Evolutionary conservation across 2,329 filamentous ascomycete species (phyloP).

Genomic region (Mycosphaerelloides madeirae): DNA sequence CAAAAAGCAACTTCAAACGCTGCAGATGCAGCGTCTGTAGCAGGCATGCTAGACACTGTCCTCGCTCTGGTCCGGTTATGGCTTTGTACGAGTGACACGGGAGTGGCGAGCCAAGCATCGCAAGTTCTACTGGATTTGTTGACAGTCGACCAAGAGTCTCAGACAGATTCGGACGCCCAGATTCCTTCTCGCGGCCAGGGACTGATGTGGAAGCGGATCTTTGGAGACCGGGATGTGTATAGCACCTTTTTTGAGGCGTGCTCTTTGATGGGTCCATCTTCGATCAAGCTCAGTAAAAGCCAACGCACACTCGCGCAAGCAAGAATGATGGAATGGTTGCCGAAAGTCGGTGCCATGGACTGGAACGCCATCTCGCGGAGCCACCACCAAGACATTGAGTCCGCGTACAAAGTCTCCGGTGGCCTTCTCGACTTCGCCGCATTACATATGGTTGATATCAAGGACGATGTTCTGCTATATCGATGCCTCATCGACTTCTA

Average conservation of each 20-base stretch:
- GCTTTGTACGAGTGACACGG: conserved; percentile 53
- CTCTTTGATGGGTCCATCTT: conserved; percentile 39
- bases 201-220: conserved; percentile 58
- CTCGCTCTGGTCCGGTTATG: conserved; percentile 53
- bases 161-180: conserved; percentile 18
- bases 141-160: conserved; percentile 43
- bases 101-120: conserved; percentile 51
- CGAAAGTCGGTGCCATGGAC: conserved; percentile 49
- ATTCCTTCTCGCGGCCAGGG: conserved; percentile 40
- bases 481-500: conserved; percentile 57
- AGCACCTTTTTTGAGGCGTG: conserved; percentile 53
- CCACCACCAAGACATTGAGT: conserved; percentile 51
- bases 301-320: conserved; percentile 58
- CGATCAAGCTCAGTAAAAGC: conserved; percentile 42
- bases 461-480: conserved; percentile 56
- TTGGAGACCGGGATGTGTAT: conserved; percentile 57
- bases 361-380: conserved; percentile 51
- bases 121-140: conserved; percentile 51
- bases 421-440: conserved; percentile 53
- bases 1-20: conserved; percentile 50
- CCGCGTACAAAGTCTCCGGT: conserved; percentile 31
- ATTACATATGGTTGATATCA: conserved; percentile 52
- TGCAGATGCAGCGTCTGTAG: conserved; percentile 55
- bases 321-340: conserved; percentile 55
- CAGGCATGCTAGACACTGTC: conserved; percentile 52